Percentiles rank a stretch among this genome's conserved stretches.
Evolutionary conservation across 192 early-diverging fungal genomes (phyloP).

Genomic region (Rhizophagus sp.): DNA sequence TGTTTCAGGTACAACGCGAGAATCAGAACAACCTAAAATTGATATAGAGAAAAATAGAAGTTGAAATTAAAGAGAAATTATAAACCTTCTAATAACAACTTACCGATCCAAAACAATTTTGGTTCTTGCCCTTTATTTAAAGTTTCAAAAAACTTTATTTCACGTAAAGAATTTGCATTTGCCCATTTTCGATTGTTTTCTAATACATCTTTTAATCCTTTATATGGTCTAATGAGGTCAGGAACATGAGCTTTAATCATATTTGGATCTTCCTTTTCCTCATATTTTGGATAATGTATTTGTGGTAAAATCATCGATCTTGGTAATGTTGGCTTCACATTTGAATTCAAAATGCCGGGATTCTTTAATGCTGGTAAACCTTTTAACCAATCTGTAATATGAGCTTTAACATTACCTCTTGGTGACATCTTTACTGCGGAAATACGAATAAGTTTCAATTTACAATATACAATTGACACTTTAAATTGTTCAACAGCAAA

Average conservation of each 20-base stretch:
- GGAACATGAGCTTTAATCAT: not conserved
- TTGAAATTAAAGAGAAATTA: too few relatives aligned
- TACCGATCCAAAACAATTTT: slow-evolving; percentile 84
- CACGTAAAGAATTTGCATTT: slow-evolving; percentile 50
- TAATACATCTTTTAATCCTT: slow-evolving; percentile 31
- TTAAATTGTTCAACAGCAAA: too few relatives aligned
- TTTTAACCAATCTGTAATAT: slow-evolving; percentile 11
- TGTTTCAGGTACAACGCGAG: slow-evolving; percentile 85
- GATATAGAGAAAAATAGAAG: slow-evolving; percentile 11
- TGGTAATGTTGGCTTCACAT: not conserved
- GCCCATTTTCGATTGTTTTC: slow-evolving; percentile 69
- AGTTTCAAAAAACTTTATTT: slow-evolving; percentile 74
- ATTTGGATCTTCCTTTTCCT: not conserved
- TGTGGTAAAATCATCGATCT: not conserved
- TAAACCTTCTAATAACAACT: slow-evolving; percentile 6
- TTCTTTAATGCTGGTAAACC: not conserved
- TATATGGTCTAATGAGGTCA: not conserved
- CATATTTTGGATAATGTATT: not conserved
- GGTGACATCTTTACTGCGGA: not conserved
- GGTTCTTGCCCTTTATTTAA: slow-evolving; percentile 73
- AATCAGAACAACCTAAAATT: slow-evolving; percentile 81
- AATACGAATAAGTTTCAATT: too few relatives aligned
- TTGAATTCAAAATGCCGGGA: not conserved
- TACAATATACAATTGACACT: too few relatives aligned
- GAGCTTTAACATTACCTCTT: not conserved